Conservation (phyloP, 352 stramenopile species). For the Pythium aristosporum region DNA sequence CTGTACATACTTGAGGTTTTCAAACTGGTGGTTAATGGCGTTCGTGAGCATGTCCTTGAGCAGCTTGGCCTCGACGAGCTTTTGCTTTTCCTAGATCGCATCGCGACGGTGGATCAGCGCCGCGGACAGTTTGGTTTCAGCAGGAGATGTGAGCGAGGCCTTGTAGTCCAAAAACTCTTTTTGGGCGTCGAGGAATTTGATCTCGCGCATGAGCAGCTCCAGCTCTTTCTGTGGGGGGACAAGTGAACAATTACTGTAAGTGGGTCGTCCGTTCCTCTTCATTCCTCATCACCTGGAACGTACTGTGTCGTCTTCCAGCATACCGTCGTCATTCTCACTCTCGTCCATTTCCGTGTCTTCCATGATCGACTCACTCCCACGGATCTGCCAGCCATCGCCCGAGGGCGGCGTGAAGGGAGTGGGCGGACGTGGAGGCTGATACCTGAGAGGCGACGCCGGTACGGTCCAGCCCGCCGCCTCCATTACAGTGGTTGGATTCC, state of each 20-base stretch:
- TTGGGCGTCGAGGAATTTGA: conserved; percentile 59
- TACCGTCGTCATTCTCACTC: neutral
- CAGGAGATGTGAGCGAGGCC: conserved; percentile 15
- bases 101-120: conserved; percentile 10
- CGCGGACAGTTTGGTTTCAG: neutral
- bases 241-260: too few species aligned
- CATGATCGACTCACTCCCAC: neutral
- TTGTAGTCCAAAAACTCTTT: conserved; percentile 55
- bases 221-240: conserved; percentile 15
- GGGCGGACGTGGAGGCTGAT: too few species aligned
- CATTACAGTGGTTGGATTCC: too few species aligned
- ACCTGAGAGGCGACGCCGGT: too few species aligned
- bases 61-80: conserved; percentile 28
- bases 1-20: conserved; percentile 40
- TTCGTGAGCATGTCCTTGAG: conserved; percentile 37
- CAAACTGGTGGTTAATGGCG: conserved; percentile 35
- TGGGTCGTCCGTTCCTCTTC: neutral
- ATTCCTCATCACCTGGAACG: neutral
- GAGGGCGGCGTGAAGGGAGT: too few species aligned
- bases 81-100: conserved; percentile 29
- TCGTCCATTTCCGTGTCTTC: neutral
- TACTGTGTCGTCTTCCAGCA: neutral
- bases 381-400: neutral
- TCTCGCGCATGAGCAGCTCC: conserved; percentile 41
- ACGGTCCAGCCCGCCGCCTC: too few species aligned